Base-by-base conservation (phyloP, 1,284 basidiomycete species). In the Fomitopsis palustris region DNA sequence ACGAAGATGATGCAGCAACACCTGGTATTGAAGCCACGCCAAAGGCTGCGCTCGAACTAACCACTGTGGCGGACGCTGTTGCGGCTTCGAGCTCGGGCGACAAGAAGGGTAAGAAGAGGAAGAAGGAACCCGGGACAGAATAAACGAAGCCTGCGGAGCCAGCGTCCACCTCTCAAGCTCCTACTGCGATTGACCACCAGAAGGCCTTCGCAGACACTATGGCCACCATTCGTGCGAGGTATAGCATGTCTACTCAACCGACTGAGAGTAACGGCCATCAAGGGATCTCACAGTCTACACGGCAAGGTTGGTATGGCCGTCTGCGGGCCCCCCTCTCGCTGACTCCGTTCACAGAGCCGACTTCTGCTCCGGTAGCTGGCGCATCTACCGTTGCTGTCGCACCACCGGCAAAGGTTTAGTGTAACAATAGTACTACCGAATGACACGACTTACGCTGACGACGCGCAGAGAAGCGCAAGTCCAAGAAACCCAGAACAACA, bases 31-130 rank as follows among this genome's bases (percentile, higher is more conserved):
- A 23, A 31, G 23, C 19, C 37, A 23, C 10, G 14, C 12, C 25
- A 16, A 27, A 47, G 10, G 25, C 23, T n/a, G 58, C 14, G 14
- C 51, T 49, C 9, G 54, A 49, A 8, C 21, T 35, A n/a, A 51
- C 53, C 14, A 58, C 55, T n/a, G 51, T 37, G 4, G 61, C 55
- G 14, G 55, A 57, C 25, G 41, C 43, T 4, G 42, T 10, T 29
- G 39, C 57, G 31, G 23, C 33, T 2, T 29, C 58, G 6, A 38
- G 49, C 52, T 45, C 57, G 42, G 56, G 23, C 8, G 55, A 53
- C 43, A 55, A 51, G 38, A 43, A 58, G 57, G 25, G 21, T 6
- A 62, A 58, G 54, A 65, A 61, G 61, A 64, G 60, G 57, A 60
- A 51, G 3, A 64, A 60, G 10, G 59, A 51, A 52, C 60, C 61